These are phyloP conservation scores for Lipomyces sp. DNA, from an alignment of 805 yeast genomes.

Conservation along the genomic window DNA sequence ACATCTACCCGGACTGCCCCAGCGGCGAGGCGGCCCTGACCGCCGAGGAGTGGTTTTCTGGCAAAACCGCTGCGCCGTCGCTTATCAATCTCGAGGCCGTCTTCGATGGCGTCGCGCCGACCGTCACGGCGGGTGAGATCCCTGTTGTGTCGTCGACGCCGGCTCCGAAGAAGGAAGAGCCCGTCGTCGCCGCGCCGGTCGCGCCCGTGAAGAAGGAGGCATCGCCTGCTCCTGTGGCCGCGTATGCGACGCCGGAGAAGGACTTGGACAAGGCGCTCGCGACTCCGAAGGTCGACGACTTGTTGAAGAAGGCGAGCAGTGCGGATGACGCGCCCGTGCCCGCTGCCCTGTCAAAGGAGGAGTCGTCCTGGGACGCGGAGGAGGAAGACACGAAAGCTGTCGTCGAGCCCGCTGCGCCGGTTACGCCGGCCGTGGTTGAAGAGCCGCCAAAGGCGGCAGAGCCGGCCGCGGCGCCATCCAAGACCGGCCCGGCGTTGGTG, in stretches of 20 bases:
- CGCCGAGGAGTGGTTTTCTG: constrained; percentile 75
- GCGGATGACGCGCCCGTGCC: constrained; percentile 39
- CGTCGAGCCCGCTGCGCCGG: constrained; percentile 5
- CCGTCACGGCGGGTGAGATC: constrained; percentile 14
- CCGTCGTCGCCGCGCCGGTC: constrained; percentile 25
- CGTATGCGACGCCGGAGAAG: background rate
- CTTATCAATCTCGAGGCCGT: constrained; percentile 70
- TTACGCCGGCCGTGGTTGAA: constrained; percentile 6
- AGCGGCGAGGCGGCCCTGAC: constrained; percentile 72
- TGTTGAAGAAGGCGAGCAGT: constrained; percentile 48
- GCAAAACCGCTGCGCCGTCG: constrained; percentile 76
- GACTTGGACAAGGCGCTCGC: constrained; percentile 50
- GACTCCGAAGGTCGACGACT: constrained; percentile 45
- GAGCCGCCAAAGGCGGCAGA: constrained; percentile 19
- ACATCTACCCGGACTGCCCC: constrained; percentile 89
- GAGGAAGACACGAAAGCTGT: constrained; percentile 2
- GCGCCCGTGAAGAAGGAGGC: constrained; percentile 25
- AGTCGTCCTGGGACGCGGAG: constrained; percentile 41
- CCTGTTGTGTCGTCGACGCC: constrained; percentile 12
- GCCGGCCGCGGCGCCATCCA: constrained; percentile 14
- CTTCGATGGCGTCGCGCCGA: constrained; percentile 38
- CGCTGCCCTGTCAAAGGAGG: too few species aligned
- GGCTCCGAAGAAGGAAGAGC: too few species aligned
- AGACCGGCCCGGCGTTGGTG: constrained; percentile 9
- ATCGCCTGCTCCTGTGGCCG: constrained; percentile 4